These are phyloP conservation scores for Teratosphaeria pseudoeucalypti DNA, from an alignment of 2,329 filamentous ascomycete genomes.

Conservation along the genomic window DNA sequence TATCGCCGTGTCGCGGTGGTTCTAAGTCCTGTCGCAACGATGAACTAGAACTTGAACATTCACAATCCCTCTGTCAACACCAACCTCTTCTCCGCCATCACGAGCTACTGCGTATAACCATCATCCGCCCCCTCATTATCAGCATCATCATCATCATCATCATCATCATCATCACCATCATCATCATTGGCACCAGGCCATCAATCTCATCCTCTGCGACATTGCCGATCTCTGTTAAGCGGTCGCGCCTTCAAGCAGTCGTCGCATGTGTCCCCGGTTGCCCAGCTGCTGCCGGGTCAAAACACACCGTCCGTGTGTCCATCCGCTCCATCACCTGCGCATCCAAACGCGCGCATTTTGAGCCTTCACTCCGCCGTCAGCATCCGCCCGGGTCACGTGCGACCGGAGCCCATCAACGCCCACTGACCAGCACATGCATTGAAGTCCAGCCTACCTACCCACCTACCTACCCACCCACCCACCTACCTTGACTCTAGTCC, in stretches of 20 bases:
- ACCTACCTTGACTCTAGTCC: background rate
- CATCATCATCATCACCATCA: background rate
- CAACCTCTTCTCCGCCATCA: background rate
- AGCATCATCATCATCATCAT: background rate
- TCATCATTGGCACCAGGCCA: too few relatives aligned
- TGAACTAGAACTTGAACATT: background rate
- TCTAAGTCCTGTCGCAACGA: background rate
- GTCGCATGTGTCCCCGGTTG: constrained; percentile 1
- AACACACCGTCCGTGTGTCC: background rate
- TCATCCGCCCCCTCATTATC: background rate
- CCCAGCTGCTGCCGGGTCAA: background rate
- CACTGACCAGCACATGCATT: constrained; percentile 2
- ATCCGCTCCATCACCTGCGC: background rate
- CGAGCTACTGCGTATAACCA: background rate
- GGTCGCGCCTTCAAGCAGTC: background rate
- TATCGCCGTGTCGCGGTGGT: background rate
- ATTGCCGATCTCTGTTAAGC: background rate
- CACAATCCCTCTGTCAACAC: background rate
- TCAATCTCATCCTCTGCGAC: background rate
- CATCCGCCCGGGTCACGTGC: background rate
- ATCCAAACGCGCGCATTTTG: background rate
- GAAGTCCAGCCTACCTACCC: background rate
- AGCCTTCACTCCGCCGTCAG: background rate
- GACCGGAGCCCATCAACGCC: background rate
- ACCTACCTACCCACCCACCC: too few relatives aligned